A percentile compares a stretch with the other conserved stretches of the same genome.
Conservation (phyloP, 352 stramenopile genomes). For the Phytophthora colocasiae region DNA sequence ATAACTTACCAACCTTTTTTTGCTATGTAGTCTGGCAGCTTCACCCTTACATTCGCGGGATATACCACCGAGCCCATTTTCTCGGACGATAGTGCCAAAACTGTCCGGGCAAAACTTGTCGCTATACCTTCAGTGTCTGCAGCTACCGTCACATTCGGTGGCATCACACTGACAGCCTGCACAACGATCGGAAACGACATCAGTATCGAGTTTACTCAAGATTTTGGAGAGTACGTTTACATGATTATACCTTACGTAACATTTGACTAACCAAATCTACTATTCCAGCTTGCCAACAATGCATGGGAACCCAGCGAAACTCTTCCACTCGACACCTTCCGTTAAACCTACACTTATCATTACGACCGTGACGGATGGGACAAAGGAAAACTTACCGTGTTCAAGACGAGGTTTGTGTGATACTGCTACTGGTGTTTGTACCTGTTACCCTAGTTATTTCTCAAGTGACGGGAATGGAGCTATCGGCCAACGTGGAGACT, state of each 20-base stretch:
- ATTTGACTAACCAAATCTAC: neutral
- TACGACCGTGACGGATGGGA: slow-evolving; percentile 75
- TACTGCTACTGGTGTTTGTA: slow-evolving; percentile 69
- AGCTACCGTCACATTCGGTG: slow-evolving; percentile 69
- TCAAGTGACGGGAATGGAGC: slow-evolving; percentile 81
- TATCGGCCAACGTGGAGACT: slow-evolving; percentile 91
- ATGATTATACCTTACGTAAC: neutral
- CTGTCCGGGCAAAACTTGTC: slow-evolving; percentile 59
- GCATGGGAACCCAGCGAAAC: slow-evolving; percentile 53
- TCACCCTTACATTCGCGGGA: slow-evolving; percentile 86
- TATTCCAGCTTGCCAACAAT: slow-evolving; percentile 59
- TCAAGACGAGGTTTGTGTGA: slow-evolving; percentile 90
- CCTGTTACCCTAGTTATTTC: slow-evolving; percentile 88
- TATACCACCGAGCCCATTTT: slow-evolving; percentile 79
- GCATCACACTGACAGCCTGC: slow-evolving; percentile 70
- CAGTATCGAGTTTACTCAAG: slow-evolving; percentile 76
- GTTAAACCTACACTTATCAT: slow-evolving; percentile 53
- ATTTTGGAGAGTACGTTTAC: slow-evolving; percentile 72
- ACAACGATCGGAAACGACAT: slow-evolving; percentile 82
- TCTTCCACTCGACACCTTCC: slow-evolving; percentile 63
- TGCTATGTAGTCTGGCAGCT: slow-evolving; percentile 61
- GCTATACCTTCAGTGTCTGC: slow-evolving; percentile 74
- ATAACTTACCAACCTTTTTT: neutral
- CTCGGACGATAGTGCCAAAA: slow-evolving; percentile 52
- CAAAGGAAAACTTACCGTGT: slow-evolving; percentile 90